Conservation (phyloP, 1,284 basidiomycete genomes). For the Inonotus obliquus region DNA sequence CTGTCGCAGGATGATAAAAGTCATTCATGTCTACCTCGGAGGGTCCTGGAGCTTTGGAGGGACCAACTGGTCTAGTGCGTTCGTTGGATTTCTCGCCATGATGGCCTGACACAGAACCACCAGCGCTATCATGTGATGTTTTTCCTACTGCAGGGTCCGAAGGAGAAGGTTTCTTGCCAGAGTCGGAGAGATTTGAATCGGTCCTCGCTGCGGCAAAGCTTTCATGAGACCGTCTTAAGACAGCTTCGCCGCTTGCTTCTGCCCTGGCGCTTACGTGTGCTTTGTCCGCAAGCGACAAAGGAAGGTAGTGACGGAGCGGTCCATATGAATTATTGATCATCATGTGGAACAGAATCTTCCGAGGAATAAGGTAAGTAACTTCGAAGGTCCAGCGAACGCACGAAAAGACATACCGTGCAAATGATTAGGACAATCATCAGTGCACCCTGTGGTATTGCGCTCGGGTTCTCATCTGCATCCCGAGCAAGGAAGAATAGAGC, state of each 20-base stretch:
- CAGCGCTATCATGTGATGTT: not conserved
- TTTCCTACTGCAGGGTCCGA: not conserved
- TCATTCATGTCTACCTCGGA: constrained; percentile 17
- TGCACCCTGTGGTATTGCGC: constrained; percentile 68
- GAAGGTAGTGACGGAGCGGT: constrained; percentile 62
- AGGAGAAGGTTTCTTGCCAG: not conserved
- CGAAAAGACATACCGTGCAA: constrained; percentile 54
- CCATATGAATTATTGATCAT: constrained; percentile 67
- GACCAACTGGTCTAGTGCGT: not conserved
- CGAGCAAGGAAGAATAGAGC: constrained; percentile 86
- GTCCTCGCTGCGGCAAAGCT: not conserved
- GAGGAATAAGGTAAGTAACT: not conserved
- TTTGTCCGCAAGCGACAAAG: constrained; percentile 29
- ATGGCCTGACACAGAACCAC: not conserved
- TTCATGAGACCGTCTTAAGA: not conserved
- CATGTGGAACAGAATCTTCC: constrained; percentile 60
- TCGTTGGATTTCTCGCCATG: constrained; percentile 5
- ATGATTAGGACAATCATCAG: constrained; percentile 83
- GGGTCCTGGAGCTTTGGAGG: not conserved
- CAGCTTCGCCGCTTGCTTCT: not conserved
- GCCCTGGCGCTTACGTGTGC: not conserved
- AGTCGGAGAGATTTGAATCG: constrained; percentile 21
- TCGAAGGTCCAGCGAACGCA: constrained; percentile 6
- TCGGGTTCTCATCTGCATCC: constrained; percentile 45
- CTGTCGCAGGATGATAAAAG: constrained; percentile 80